A percentile compares a stretch with the other conserved stretches of the same genome.
phyloP scores from a whole-genome alignment of 225 moss, liverwort and hornwort species.

The Rhytidiadelphus loreus region DNA sequence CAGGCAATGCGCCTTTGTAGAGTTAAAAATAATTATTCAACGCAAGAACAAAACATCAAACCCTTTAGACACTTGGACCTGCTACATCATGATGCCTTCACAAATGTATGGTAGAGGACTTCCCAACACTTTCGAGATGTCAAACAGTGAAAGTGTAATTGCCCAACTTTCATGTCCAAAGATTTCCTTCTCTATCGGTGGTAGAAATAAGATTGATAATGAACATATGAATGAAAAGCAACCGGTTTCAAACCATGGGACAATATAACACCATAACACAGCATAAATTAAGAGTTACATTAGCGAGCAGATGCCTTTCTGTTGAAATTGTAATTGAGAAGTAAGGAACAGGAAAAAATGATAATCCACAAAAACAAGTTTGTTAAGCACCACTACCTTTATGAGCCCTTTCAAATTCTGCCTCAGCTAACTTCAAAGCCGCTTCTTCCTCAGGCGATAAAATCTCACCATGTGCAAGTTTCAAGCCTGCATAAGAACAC shows the following conservation, averaged over 20 bases:
- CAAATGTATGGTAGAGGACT: neutral
- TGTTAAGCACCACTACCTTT: neutral
- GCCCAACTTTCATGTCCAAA: neutral
- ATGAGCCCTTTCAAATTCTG: conserved; percentile 17
- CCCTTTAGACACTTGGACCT: neutral
- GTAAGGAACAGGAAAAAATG: neutral
- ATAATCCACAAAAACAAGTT: neutral
- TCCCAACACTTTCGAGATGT: neutral
- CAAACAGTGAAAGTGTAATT: neutral
- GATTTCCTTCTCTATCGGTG: neutral
- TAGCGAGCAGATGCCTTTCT: neutral
- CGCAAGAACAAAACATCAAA: neutral
- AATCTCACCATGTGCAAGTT: conserved; percentile 12
- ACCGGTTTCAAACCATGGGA: neutral
- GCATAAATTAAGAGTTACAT: neutral
- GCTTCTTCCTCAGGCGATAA: conserved; percentile 22
- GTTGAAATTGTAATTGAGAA: neutral
- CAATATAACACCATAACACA: neutral
- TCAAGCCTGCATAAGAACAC: neutral
- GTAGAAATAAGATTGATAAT: neutral
- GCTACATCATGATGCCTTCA: neutral
- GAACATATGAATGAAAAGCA: neutral
- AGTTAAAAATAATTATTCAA: neutral
- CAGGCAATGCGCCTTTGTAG: neutral
- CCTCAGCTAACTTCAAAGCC: conserved; percentile 18